Evolutionary conservation across 176 grass and related monocot genomes (phyloP), one percentile per base, ranked within the genome.

Genomic region (Pontederia crassipes): DNA sequence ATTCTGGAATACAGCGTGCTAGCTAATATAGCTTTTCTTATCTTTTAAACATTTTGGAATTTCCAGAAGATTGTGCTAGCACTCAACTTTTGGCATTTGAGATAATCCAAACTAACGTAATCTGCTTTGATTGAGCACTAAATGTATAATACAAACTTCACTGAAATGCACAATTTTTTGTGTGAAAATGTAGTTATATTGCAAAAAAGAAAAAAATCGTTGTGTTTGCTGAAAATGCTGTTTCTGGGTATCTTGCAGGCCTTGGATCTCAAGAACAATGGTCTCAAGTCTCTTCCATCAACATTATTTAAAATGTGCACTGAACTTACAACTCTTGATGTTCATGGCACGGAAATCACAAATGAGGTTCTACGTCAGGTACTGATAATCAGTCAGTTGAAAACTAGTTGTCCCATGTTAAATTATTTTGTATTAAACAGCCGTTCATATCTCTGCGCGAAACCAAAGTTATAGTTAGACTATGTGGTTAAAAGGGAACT

Each of bases 311-410:
- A 80, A 48, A 72, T 72, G 28, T 91, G 92, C 59, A 74, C 45
- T 45, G 83, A 79, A 28, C 81, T 97, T 55, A 82, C 79, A 46
- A 90, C 79, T 45, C 83, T 97, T 52, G 84, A 97, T 82, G 76
- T 97, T 28, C 92, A 97, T 81, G 87, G 92, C 27, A 97, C 92
- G 48, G 86, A 85, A 82, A 91, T 97, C 27, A 97, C 92, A 48
- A 97, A 82, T 61, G 92, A 91, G 66, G 52, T 74, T 77, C 87
- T 97, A 75, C 81, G 92, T 16, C 87, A 97, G 92, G 87, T 97
- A 82, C 4, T 11, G 40, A 16, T 35, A 56, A 35, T 15, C 10
- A 64, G 54, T 49, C 11, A 12, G 12, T 68, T 51, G 20, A 40
- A 64, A 58, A 58, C 53, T 47, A 4, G 6, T n/a, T 47, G 53